Evolutionary conservation across 2,329 filamentous ascomycete genomes (phyloP).

Genomic region (Botrytis pseudocinerea): DNA sequence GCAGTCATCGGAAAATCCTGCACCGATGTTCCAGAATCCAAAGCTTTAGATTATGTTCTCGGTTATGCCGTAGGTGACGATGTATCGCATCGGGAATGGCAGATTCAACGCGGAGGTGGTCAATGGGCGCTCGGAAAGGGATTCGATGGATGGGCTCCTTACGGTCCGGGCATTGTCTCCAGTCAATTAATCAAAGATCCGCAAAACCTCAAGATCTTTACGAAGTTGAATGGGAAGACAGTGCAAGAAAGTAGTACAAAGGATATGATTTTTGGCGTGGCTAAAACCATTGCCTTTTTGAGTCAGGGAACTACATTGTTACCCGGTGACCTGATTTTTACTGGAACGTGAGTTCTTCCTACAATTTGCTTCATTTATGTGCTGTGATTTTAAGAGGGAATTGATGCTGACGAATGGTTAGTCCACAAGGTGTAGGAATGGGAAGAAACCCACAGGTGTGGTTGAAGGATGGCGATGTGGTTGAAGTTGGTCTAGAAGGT

Average conservation of each 20-base stretch:
- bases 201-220: conserved; percentile 56
- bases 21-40: conserved; percentile 61
- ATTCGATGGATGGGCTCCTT: conserved; percentile 75
- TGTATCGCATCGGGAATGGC: conserved; percentile 78
- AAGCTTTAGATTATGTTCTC: conserved; percentile 70
- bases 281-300: conserved; percentile 58
- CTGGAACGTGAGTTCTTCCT: conserved; percentile 50
- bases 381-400: background rate
- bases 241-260: conserved; percentile 58
- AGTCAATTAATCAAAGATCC: conserved; percentile 56
- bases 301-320: conserved; percentile 63
- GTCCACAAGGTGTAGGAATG: conserved; percentile 70
- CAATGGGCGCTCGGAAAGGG: conserved; percentile 74
- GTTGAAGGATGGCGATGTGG: conserved; percentile 69
- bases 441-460: conserved; percentile 65
- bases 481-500: conserved; percentile 66
- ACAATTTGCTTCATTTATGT: background rate
- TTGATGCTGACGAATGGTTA: background rate
- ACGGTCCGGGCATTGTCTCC: conserved; percentile 69
- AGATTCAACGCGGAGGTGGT: conserved; percentile 64
- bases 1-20: conserved; percentile 69
- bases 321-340: conserved; percentile 66
- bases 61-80: conserved; percentile 78
- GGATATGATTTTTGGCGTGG: conserved; percentile 65
- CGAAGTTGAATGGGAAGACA: conserved; percentile 58